Evolutionary conservation across 345 rosid species (phyloP), one percentile per base, ranked within the genome.

Genomic region (Eutrema japonicum): DNA sequence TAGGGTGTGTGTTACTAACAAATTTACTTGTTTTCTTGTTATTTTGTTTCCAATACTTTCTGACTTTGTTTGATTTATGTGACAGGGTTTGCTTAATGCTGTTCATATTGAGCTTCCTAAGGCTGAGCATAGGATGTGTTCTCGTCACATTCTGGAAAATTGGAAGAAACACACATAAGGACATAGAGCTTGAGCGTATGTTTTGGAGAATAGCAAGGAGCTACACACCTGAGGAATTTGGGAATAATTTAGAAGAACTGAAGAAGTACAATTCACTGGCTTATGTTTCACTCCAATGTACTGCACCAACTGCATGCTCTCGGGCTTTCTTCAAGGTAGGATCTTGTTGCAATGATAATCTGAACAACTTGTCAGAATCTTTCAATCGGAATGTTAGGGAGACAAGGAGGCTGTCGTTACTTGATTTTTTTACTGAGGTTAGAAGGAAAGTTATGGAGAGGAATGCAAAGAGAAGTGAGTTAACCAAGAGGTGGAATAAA

Each of bases 321-420:
- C 12, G 46, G 1, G 46, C 35, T 6, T 49, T 65, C 57, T 65
- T 65, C 3, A 65, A 35, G 22, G 6, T 48, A 6, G 35, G 29
- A 2, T 65, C 57, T 2, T 65, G 56, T 13, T 65, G 46, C 12
- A 65, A 65, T 65, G 69, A 65, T 7, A 65, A 65, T 4, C 22
- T 65, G 4, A 64, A 64, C 7, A 64, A 64, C 2, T 9, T 64
- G 7, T 65, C 22, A 0, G 45, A 48, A 10, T 48, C 57, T 6
- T 48, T 64, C 5, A 48, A 48, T 12, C 11, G 56, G 2, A 65
- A 7, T 2, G 12, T 65, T 3, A 65, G 46, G 4, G 69, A 65
- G 7, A 11, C 56, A 48, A 65, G 57, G 16, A 48, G 69, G 18
- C 10, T 1, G 0, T 46, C 45, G 0, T 12, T 48, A 3, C 30